A percentile compares a stretch with the other conserved stretches of the same genome.
phyloP scores from a whole-genome alignment of 768 basidiomycete species.

The Russula brevipes region DNA sequence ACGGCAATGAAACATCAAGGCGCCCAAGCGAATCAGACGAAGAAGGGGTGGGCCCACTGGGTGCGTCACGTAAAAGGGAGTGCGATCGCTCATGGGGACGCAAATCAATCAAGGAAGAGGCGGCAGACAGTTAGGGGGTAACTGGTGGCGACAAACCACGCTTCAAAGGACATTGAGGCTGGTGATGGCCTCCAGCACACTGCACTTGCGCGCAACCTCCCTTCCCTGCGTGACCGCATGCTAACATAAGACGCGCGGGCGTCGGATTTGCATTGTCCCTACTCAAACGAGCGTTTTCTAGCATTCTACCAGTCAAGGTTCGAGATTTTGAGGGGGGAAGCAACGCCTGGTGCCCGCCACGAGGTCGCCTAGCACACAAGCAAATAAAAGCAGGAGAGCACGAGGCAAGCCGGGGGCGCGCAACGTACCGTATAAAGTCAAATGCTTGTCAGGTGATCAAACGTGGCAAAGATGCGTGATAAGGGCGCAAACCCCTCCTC shows the following conservation, averaged over 20 bases:
- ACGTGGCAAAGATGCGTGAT: background rate
- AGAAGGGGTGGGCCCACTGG: conserved; percentile 1
- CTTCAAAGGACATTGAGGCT: background rate
- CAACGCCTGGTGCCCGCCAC: conserved; percentile 11
- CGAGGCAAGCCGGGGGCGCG: conserved; percentile 3
- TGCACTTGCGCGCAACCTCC: too few species aligned
- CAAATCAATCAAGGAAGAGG: background rate
- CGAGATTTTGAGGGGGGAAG: background rate
- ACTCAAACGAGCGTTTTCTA: background rate
- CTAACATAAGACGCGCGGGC: conserved; percentile 4
- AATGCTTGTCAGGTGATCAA: conserved; percentile 19
- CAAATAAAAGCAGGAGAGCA: conserved; percentile 9
- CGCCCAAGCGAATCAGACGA: conserved; percentile 11
- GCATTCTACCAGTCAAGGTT: background rate
- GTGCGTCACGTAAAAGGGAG: conserved; percentile 10
- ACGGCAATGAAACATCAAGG: background rate
- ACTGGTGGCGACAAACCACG: background rate
- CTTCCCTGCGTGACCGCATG: background rate
- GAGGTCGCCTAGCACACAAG: conserved; percentile 9
- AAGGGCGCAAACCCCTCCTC: background rate
- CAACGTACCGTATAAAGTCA: conserved; percentile 12
- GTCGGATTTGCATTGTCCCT: background rate
- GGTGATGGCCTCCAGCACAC: background rate
- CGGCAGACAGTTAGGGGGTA: conserved; percentile 16
- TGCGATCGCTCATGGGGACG: background rate